Base-by-base conservation (phyloP, 768 basidiomycete genomes). In the Termitomyces titanicus region DNA sequence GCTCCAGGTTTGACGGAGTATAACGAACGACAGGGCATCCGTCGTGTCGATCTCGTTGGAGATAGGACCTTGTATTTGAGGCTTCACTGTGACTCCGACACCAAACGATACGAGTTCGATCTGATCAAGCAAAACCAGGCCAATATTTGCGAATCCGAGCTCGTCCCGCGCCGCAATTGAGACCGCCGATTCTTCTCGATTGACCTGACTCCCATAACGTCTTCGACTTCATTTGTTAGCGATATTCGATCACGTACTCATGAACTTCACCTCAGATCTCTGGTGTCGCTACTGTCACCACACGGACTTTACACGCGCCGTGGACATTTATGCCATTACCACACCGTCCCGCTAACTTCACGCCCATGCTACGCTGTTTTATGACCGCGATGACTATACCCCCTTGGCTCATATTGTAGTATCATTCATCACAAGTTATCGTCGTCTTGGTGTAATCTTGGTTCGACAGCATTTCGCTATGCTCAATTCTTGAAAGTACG, bases 41-140 rank as follows among this genome's bases (percentile, higher is more conserved):
- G 76, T 51, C 76, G 85, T 17, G 76, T 85, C 46, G 85, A 88
- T 56, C 64, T 82, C 33, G 67, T 86, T 52, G 63, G 72, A 22
- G 80, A 81, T 9, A 77, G 67, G 51, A 78, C 80, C 25, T 64
- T 83, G 51, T 86, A 85, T 65, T 74, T 74, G 45, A 82, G 81
- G 29, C 61, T 86, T 75, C 44, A 56, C 17, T 35, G 8, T 27
- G 37, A 55, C 17, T 12, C 24, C 12, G 31, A 47, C 6, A 38
- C 44, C 27, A 39, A 25, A n/a, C 49, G 54, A 22, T 55, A 55
- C 33, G 24, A 51, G 33, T 46, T 56, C 27, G 48, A 56, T n/a
- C 8, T 51, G 13, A 20, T 8, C 1, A 18, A 27, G 5, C 55
- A 56, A 49, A 33, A 56, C 27, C 55, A 42, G 34, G 17, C 15